These are phyloP conservation scores for Hibiscus tridactylites DNA, from an alignment of 345 rosid genomes.

Conservation along the genomic window DNA sequence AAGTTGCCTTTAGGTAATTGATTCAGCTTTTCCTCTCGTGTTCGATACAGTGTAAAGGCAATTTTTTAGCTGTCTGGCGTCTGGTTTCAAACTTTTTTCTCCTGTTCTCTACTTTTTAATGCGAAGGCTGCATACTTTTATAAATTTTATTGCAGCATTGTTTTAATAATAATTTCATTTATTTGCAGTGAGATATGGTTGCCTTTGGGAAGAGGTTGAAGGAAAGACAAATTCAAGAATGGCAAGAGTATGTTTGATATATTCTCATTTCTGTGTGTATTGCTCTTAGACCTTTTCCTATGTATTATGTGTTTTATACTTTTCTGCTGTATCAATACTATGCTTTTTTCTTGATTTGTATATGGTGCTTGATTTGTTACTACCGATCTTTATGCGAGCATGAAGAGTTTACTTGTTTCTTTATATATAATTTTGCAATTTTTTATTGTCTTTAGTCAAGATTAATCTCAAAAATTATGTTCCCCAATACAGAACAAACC, in stretches of 20 bases:
- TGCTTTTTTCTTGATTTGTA: background rate
- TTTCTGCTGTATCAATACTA: background rate
- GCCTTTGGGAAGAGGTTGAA: constrained; percentile 85
- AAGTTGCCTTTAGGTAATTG: background rate
- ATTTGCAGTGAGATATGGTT: constrained; percentile 56
- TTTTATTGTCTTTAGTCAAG: background rate
- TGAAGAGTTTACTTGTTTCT: background rate
- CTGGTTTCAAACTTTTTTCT: background rate
- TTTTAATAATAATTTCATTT: constrained; percentile 4
- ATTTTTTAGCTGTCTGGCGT: background rate
- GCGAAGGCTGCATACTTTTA: background rate
- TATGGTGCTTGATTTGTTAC: background rate
- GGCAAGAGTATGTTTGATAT: constrained; percentile 56
- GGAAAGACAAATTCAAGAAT: constrained; percentile 79
- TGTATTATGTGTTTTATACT: background rate
- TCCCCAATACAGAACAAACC: background rate
- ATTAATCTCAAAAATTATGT: background rate
- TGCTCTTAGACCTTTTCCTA: background rate
- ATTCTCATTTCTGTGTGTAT: background rate
- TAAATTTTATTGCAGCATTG: background rate
- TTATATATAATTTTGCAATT: background rate
- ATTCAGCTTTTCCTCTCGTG: background rate
- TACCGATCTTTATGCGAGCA: background rate
- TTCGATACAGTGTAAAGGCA: background rate
- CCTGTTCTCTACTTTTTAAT: background rate